Evolutionary conservation across 2,329 filamentous ascomycete genomes (phyloP), one percentile per base, ranked within the genome.

Genomic region (Phialophora verrucosa): DNA sequence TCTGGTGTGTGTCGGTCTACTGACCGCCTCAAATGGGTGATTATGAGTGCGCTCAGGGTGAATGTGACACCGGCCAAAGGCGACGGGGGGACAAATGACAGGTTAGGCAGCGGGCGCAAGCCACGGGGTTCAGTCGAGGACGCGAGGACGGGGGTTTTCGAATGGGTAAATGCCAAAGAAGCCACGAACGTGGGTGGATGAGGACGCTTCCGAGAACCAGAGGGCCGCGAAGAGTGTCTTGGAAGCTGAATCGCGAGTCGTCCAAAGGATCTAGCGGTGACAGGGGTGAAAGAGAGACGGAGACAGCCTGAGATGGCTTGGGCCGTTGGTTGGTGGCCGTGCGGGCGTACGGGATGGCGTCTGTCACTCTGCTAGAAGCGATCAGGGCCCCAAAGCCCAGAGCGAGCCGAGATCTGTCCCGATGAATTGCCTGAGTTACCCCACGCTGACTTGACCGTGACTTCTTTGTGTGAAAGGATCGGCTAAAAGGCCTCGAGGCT

Each of bases 11-110:
- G 66, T 68, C 66, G 66, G 66, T 68, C 66, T 61, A 61, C 57
- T 61, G 66, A 68, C 66, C 66, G 66, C 66, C 66, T 62, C 60
- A 66, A 65, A 54, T 29, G 50, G 54, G 53, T 49, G 59, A n/a
- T 56, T 58, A 61, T 58, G 53, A 53, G 49, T 38, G 49, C 17
- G 59, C 53, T 62, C 38, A 57, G 64, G 59, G 59, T 57, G 64
- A 62, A 66, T 66, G 64, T 66, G 64, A 62, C 64, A 62, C 64
- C 49, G 38, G 29, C 6, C 31, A 31, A 27, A 44, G 42, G 58
- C 29, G 38, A 62, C 58, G 27, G 55, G 35, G 35, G 31, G 55
- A 29, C 49, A 29, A 63, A 44, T 32, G 62, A 53, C 60, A 58
- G 54, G 59, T 42, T 61, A 56, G 63, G 57, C 53, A 54, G 44